Evolutionary conservation across 441 rosid species (phyloP).

Genomic region (Croton setiger): DNA sequence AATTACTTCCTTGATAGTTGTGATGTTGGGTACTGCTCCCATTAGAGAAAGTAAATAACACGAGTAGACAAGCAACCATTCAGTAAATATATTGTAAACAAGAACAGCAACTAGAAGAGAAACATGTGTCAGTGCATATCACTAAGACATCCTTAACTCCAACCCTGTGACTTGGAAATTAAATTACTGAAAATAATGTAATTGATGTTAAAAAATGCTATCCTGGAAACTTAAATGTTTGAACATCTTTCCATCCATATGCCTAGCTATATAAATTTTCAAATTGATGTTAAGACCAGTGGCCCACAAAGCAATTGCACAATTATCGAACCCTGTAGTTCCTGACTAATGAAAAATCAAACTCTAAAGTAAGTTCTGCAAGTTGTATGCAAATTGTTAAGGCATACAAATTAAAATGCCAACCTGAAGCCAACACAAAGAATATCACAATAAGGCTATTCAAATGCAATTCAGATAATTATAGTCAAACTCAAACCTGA

Average conservation of each 20-base stretch:
- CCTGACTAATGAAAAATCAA: conserved; percentile 7
- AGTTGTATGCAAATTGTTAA: background rate
- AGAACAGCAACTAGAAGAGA: background rate
- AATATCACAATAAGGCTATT: no score
- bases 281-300: background rate
- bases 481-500: no score
- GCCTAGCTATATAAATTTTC: no score
- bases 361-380: background rate
- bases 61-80: conserved; percentile 24
- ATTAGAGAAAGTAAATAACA: conserved; percentile 37
- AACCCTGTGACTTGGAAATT: background rate
- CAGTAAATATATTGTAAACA: background rate
- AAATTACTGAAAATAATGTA: background rate
- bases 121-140: no score
- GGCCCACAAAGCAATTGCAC: background rate
- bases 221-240: background rate
- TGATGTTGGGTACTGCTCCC: conserved; percentile 61
- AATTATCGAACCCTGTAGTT: no score
- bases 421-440: conserved; percentile 1
- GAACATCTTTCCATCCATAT: background rate
- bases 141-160: background rate
- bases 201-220: background rate
- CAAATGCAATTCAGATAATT: no score
- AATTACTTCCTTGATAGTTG: conserved; percentile 71
- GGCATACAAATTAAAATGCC: background rate